Percentiles rank a stretch among this genome's conserved stretches.
These are phyloP conservation scores for Rhytidhysteron rufulum DNA, from an alignment of 2,329 filamentous ascomycete species.

Conservation along the genomic window DNA sequence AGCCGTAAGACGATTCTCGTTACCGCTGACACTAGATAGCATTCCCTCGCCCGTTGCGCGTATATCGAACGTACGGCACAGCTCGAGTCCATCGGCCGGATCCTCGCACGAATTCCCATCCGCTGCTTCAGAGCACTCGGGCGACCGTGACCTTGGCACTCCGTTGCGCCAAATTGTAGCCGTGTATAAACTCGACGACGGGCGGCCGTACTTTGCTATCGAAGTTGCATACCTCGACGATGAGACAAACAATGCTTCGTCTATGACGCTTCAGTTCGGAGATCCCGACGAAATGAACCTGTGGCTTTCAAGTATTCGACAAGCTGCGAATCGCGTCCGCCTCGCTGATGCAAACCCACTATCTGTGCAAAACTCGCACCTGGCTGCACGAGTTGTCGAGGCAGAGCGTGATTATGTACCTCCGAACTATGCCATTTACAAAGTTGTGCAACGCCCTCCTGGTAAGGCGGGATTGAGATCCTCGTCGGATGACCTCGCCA, in stretches of 20 bases:
- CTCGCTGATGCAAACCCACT: conserved; percentile 51
- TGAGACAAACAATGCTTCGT: conserved; percentile 56
- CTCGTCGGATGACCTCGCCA: conserved; percentile 64
- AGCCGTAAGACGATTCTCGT: conserved; percentile 1
- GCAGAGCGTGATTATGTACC: conserved; percentile 66
- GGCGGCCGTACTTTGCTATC: conserved; percentile 61
- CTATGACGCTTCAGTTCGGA: conserved; percentile 61
- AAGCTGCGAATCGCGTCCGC: conserved; percentile 55
- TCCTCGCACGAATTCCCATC: conserved; percentile 61
- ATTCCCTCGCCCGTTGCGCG: conserved; percentile 35
- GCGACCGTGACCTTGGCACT: conserved; percentile 55
- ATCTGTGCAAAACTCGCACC: conserved; percentile 58
- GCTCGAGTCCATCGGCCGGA: conserved; percentile 54
- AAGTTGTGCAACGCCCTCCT: conserved; percentile 61
- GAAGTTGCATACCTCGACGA: conserved; percentile 68
- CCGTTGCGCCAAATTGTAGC: conserved; percentile 64
- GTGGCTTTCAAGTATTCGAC: conserved; percentile 62
- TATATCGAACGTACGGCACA: conserved; percentile 50
- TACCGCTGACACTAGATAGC: conserved; percentile 13
- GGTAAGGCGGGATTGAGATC: conserved; percentile 54
- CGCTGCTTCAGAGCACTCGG: conserved; percentile 44
- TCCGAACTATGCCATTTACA: conserved; percentile 63
- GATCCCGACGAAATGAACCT: conserved; percentile 62
- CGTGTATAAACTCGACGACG: conserved; percentile 64
- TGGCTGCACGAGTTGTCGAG: conserved; percentile 60